A percentile compares a stretch with the other conserved stretches of the same genome.
Evolutionary conservation across 176 grass and related monocot genomes (phyloP).

Genomic region (Thinopyrum elongatum): DNA sequence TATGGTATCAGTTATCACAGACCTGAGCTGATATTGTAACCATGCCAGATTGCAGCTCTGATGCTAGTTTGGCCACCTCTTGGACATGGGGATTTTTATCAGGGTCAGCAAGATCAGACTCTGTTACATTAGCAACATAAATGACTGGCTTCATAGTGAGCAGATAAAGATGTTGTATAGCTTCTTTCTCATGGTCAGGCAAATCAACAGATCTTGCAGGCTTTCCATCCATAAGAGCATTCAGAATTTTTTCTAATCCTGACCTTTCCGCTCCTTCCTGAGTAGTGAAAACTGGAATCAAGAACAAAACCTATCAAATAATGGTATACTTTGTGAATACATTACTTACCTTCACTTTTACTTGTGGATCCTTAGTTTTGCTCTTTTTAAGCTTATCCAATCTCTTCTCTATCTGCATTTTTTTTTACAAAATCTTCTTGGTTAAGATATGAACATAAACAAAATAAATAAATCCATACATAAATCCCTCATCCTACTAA

Average conservation of each 20-base stretch:
- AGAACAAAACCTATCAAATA: constrained; percentile 13
- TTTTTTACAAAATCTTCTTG: constrained; percentile 17
- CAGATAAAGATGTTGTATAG: constrained; percentile 81
- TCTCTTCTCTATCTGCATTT: constrained; percentile 95
- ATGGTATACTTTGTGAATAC: background rate
- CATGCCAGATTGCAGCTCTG: constrained; percentile 89
- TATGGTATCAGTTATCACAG: constrained; percentile 21
- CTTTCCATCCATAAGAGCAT: constrained; percentile 69
- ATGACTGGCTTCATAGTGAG: constrained; percentile 98
- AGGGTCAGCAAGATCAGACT: constrained; percentile 85
- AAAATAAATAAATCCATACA: background rate
- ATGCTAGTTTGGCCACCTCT: constrained; percentile 63
- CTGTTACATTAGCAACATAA: constrained; percentile 97
- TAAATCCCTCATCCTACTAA: background rate
- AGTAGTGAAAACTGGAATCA: constrained; percentile 15
- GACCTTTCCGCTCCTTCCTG: constrained; percentile 88
- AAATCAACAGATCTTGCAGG: constrained; percentile 88
- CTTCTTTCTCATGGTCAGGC: constrained; percentile 84
- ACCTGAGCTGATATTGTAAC: constrained; percentile 99
- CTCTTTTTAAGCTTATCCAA: constrained; percentile 96
- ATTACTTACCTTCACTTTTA: constrained; percentile 72
- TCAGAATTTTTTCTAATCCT: constrained; percentile 81
- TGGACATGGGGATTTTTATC: constrained; percentile 75
- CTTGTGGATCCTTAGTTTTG: constrained; percentile 86
- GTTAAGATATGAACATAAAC: constrained; percentile 12